Evolutionary conservation across 306 rosid genomes (phyloP).

Genomic region (Albizia julibrissin): DNA sequence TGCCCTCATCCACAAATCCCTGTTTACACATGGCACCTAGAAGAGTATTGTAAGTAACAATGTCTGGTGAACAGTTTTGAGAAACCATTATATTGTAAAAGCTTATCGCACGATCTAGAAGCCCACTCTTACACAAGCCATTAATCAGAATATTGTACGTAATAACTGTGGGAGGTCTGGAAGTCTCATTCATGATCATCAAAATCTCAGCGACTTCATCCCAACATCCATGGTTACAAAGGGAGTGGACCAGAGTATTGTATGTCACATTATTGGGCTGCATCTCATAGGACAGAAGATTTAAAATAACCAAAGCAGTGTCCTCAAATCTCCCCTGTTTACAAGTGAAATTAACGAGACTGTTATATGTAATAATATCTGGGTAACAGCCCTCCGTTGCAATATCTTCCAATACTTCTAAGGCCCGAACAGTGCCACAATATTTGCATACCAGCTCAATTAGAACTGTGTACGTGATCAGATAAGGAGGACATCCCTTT

Average conservation of each 20-base stretch:
- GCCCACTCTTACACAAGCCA: conserved; percentile 75
- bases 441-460: conserved; percentile 74
- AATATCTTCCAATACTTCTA: conserved; percentile 82
- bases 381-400: conserved; percentile 84
- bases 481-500: conserved; percentile 86
- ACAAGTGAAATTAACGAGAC: conserved; percentile 65
- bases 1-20: conserved; percentile 74
- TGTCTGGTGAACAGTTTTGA: conserved; percentile 66
- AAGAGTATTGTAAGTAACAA: conserved; percentile 78
- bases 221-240: conserved; percentile 63
- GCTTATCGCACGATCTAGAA: conserved; percentile 66
- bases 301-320: conserved; percentile 52
- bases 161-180: conserved; percentile 60
- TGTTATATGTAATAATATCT: conserved; percentile 74
- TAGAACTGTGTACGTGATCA: conserved; percentile 75
- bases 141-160: conserved; percentile 82
- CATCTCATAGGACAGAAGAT: conserved; percentile 60
- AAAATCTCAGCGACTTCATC: conserved; percentile 70
- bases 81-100: conserved; percentile 64
- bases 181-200: conserved; percentile 61
- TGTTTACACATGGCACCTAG: conserved; percentile 73
- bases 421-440: conserved; percentile 59
- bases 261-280: conserved; percentile 70
- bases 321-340: conserved; percentile 66
- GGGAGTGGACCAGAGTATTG: conserved; percentile 78